Conservation (phyloP, 345 rosid genomes). For the Eutrema heterophyllum region DNA sequence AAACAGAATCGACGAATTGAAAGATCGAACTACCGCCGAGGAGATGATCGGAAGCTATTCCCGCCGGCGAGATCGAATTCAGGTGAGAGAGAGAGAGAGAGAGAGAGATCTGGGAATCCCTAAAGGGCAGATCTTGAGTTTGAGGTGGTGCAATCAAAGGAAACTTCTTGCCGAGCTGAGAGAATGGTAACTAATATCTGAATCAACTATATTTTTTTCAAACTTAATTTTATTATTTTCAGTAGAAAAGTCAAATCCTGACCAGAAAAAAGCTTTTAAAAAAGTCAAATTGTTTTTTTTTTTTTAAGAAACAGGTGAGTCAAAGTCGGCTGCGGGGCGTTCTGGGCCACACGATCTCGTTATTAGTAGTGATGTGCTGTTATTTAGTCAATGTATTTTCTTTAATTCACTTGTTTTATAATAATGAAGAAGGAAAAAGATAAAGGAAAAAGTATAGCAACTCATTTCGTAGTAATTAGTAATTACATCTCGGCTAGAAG, state of each 20-base stretch:
- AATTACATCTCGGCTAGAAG: too few species aligned
- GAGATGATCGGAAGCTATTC: background rate
- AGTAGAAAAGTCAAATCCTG: constrained; percentile 6
- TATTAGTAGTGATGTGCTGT: background rate
- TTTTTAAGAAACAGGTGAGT: background rate
- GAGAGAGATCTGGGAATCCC: constrained; percentile 13
- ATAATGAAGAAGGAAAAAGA: too few species aligned
- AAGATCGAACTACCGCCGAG: constrained; percentile 4
- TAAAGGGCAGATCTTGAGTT: constrained; percentile 14
- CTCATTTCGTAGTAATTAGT: too few species aligned
- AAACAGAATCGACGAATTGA: constrained; percentile 23
- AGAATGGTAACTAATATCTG: background rate
- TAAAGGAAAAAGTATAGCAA: too few species aligned
- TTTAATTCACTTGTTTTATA: too few species aligned
- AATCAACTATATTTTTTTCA: background rate
- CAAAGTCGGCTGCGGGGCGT: constrained; percentile 11
- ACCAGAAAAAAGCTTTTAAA: too few species aligned
- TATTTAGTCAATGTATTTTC: too few species aligned
- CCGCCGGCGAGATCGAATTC: background rate
- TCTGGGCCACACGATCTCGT: constrained; percentile 12
- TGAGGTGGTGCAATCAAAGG: background rate
- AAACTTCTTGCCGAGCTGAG: constrained; percentile 5
- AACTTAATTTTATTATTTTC: background rate
- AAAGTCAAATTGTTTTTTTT: background rate
- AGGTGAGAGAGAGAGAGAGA: background rate